phyloP scores from a whole-genome alignment of 2,329 filamentous ascomycete species.

The Aureobasidium sp. region DNA sequence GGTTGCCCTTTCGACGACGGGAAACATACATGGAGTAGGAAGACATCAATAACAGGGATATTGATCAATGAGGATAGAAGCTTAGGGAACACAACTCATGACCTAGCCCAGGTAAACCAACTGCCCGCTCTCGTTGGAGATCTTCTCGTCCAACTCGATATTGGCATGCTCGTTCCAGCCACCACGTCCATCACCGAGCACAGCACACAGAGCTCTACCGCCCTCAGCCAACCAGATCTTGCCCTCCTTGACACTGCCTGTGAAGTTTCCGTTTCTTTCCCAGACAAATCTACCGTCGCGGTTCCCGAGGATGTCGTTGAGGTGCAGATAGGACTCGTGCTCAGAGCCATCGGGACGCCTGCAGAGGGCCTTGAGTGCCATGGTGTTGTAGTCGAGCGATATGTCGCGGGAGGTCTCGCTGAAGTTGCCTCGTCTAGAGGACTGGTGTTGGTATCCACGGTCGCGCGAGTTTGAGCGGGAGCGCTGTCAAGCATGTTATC shows the following conservation, averaged over 20 bases:
- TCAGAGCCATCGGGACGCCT: conserved; percentile 27
- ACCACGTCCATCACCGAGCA: conserved; percentile 30
- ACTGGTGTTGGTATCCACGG: neutral
- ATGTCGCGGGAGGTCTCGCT: conserved; percentile 28
- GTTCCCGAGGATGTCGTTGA: conserved; percentile 35
- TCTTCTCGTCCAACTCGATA: conserved; percentile 33
- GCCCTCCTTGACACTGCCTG: conserved; percentile 24
- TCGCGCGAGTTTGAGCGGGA: conserved; percentile 1
- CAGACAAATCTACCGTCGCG: conserved; percentile 32
- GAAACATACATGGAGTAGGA: neutral
- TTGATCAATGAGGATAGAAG: neutral
- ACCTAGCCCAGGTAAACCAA: conserved; percentile 25
- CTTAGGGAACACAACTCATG: neutral
- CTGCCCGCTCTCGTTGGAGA: conserved; percentile 33
- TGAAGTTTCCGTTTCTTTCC: conserved; percentile 33
- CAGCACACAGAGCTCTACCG: conserved; percentile 30
- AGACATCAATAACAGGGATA: no score
- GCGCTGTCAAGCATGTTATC: neutral
- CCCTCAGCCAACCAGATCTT: conserved; percentile 28
- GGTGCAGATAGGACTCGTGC: conserved; percentile 28
- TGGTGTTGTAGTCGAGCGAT: conserved; percentile 26
- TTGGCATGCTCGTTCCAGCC: conserved; percentile 27
- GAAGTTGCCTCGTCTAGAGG: conserved; percentile 33
- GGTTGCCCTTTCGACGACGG: neutral
- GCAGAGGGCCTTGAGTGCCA: conserved; percentile 32